Evolutionary conservation across 768 basidiomycete species (phyloP), one percentile per base, ranked within the genome.

Genomic region (Suillus tomentosus): DNA sequence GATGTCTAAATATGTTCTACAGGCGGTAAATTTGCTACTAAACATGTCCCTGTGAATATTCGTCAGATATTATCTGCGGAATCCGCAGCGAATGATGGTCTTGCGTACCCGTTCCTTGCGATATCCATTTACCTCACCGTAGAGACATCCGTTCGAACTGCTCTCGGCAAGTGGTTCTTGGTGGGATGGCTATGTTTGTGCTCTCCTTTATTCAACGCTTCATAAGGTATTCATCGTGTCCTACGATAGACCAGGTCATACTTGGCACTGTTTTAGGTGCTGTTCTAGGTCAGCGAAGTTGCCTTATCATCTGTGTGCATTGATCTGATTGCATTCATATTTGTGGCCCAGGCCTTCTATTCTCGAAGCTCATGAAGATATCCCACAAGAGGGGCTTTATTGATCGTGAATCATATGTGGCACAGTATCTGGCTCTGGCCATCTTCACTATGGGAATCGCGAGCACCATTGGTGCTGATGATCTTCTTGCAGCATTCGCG

Each of bases 71-170:
- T 97, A 8, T 85, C 91, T 0, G 94, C 93, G 0, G 96, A 99
- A 76, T 92, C 92, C 6, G 97, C 96, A 0, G 89, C 93, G 8
- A 99, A 99, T 75, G 97, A 99, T 69, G 97, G 97, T 2, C 83
- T 98, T 15, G 95, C 96, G 2, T 97, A 96, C 74, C 95, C 95
- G 0, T 98, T 98, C 74, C 80, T 98, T 62, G 85, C 86, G 34
- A 82, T 99, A 60, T 87, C 96, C 3, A 81, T 99, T 11, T 98
- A 96, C 74, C 81, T 99, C 54, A 89, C 88, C 11, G 68, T 94
- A 5, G 93, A 96, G 66, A 71, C 82, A 0, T 84, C 87, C 3
- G 81, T 78, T 15, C 76, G 80, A 0, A 81, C 81, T 11, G 94
- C 95, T 5, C 78, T 97, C 40, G 87, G 82, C 14, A 85, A 95